Evolutionary conservation across 2,329 filamentous ascomycete species (phyloP).

Genomic region (Pseudocercospora vitis): DNA sequence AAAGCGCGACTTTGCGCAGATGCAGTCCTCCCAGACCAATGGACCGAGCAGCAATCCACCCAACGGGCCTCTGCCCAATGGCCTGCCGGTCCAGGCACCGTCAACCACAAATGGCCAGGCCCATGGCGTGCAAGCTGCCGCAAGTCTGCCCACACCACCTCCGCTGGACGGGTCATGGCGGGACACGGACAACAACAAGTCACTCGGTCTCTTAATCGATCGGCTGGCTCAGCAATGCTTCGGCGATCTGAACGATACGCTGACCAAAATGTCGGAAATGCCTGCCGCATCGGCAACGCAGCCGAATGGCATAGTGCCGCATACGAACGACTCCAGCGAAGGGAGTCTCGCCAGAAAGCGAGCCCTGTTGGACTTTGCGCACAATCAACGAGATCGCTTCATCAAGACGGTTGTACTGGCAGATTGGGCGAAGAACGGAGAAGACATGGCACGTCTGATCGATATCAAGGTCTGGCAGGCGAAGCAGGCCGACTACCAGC

Average conservation of each 20-base stretch:
- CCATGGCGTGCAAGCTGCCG: conserved; percentile 1
- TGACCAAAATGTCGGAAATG: conserved; percentile 68
- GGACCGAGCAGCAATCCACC: conserved; percentile 2
- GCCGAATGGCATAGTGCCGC: conserved; percentile 42
- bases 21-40: conserved; percentile 16
- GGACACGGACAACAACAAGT: conserved; percentile 73
- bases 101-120: conserved; percentile 23
- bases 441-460: conserved; percentile 81
- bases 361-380: conserved; percentile 71
- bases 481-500: conserved; percentile 43
- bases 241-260: conserved; percentile 69
- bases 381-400: conserved; percentile 79
- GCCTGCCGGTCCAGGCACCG: conserved; percentile 13
- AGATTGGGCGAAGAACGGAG: conserved; percentile 78
- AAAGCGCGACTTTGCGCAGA: conserved; percentile 24
- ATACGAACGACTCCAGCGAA: conserved; percentile 54
- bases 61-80: conserved; percentile 23
- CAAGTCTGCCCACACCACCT: conserved; percentile 42
- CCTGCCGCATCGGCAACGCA: conserved; percentile 52
- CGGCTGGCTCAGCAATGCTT: conserved; percentile 82
- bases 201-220: conserved; percentile 71
- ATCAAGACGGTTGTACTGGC: conserved; percentile 89
- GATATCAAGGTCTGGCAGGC: conserved; percentile 75
- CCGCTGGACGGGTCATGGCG: conserved; percentile 57
- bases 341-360: conserved; percentile 77